Base-by-base conservation (phyloP, 2,329 filamentous ascomycete genomes). In the Paraconiothyrium brasiliense region DNA sequence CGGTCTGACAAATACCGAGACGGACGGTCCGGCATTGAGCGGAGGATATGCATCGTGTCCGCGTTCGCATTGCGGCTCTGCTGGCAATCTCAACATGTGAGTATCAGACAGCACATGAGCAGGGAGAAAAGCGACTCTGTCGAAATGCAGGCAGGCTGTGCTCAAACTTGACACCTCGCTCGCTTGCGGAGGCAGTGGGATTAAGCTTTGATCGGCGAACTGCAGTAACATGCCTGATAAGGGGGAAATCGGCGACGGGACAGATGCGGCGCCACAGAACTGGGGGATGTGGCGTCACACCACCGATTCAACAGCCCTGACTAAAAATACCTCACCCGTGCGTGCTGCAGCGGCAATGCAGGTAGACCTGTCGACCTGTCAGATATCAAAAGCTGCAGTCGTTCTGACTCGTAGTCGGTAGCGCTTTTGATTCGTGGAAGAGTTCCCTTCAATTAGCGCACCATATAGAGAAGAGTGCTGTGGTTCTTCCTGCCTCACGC, bases 141-240 rank as follows among this genome's bases (percentile, higher is more conserved):
- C 11, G 20, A 22, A 16, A 50, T 30, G 30, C 34, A 20, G 34
- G 30, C 30, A 30, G 16, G 8, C 35, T 20, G 27, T 52, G 2
- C 27, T 16, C 24, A 46, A 27, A 32, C 43, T 9, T 4, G 27
- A 24, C 43, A 30, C 39, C 20, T 32, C 39, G 11, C 43, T 8
- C 43, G 39, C 32, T 27, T 8, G 30, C 41, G 8, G 14, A n/a
- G 51, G 30, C 41, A 34, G 57, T 58, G 48, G 32, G 16, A 43
- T 44, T 37, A 58, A 58, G 57, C 57, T 54, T 58, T 52, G 57
- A 58, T 58, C 57, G 57, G 39, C 57, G 32, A 46, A 58, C 57
- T 43, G 47, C 39, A 58, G 46, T 30, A n/a, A 35, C 48, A 51
- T 43, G 41, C 20, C 20, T 37, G 37, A 30, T 43, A 58, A 58